A percentile compares a stretch with the other conserved stretches of the same genome.
These are phyloP conservation scores for Ricinus communis DNA, from an alignment of 345 rosid genomes.

Conservation along the genomic window DNA sequence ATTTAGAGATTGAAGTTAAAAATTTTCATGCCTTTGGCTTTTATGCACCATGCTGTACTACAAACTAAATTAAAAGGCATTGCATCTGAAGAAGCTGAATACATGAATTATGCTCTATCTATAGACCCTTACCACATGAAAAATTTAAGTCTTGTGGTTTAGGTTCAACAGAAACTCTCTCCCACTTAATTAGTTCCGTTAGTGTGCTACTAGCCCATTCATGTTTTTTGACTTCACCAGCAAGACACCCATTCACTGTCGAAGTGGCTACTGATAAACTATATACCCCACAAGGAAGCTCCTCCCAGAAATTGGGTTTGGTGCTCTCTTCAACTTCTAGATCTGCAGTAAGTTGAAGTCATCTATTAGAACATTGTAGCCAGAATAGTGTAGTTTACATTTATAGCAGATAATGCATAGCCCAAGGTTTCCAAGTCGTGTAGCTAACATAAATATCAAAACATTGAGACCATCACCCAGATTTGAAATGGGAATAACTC, in stretches of 20 bases:
- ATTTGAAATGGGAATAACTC: background rate
- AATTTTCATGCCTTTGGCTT: background rate
- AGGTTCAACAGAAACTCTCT: slow-evolving; percentile 59
- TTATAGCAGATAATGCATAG: background rate
- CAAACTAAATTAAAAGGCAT: slow-evolving; percentile 21
- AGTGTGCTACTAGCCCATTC: slow-evolving; percentile 56
- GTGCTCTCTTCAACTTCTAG: slow-evolving; percentile 46
- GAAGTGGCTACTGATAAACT: slow-evolving; percentile 49
- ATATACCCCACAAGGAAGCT: slow-evolving; percentile 84
- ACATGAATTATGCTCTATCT: slow-evolving; percentile 4
- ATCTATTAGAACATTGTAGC: background rate
- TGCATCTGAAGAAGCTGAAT: slow-evolving; percentile 28
- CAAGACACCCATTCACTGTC: slow-evolving; percentile 27
- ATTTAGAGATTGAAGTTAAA: background rate
- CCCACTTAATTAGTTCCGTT: slow-evolving; percentile 68
- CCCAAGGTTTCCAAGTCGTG: background rate
- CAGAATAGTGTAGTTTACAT: background rate
- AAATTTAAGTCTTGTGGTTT: slow-evolving; percentile 35
- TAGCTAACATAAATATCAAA: background rate
- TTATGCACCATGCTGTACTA: slow-evolving; percentile 7
- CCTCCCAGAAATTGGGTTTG: slow-evolving; percentile 64
- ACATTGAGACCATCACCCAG: background rate
- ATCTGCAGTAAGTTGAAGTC: slow-evolving; percentile 34
- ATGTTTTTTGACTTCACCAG: slow-evolving; percentile 59
- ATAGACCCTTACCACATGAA: slow-evolving; percentile 18